Base-by-base conservation (phyloP, 805 yeast genomes). In the Candida easanensis region DNA sequence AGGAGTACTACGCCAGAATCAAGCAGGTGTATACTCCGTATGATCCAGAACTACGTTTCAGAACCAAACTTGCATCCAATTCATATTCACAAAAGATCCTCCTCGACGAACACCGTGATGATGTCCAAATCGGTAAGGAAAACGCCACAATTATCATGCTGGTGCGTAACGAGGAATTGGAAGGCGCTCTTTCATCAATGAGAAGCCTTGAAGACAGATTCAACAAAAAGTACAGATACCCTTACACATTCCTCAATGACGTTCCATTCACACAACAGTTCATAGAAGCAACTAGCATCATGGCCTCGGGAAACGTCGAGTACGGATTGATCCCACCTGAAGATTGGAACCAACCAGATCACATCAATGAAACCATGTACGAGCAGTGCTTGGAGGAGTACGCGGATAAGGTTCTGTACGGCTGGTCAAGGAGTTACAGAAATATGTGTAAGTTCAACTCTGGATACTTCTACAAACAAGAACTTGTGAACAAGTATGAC, bases 391-490 rank as follows among this genome's bases (percentile, higher is more conserved):
- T 82, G 46, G 61, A 65, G 14, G 60, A 74, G 1, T 66, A 75
- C 69, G 63, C 56, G 13, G 68, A 69, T 14, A 61, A 73, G 3
- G 77, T 85, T 7, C 64, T 84, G 1, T 85, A 85, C 59, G 91
- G 88, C 1, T 74, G 67, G 23, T 77, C 85, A 1, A 62, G 68
- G 50, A 79, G 88, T 1, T 85, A 85, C 58, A 77, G 97, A 60
- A 90, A 91, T 63, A 93, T 93, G 98, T 93, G 98, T 64, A 76
- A 96, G 30, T 91, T 84, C 69, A 91, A 93, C 60, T 84, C 95
- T 3, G 97, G 98, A 0, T 86, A 74, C 61, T 93, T 93, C 67
- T 91, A 79, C 69, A 77, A 85, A 59, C 95, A 89, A 58, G 79
- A 80, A 44, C 60, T 88, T 35, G 65, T 90, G 53, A 62, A 69